Base-by-base conservation (phyloP, 495 filamentous ascomycete species). In the Parachaetomium inaequale region DNA sequence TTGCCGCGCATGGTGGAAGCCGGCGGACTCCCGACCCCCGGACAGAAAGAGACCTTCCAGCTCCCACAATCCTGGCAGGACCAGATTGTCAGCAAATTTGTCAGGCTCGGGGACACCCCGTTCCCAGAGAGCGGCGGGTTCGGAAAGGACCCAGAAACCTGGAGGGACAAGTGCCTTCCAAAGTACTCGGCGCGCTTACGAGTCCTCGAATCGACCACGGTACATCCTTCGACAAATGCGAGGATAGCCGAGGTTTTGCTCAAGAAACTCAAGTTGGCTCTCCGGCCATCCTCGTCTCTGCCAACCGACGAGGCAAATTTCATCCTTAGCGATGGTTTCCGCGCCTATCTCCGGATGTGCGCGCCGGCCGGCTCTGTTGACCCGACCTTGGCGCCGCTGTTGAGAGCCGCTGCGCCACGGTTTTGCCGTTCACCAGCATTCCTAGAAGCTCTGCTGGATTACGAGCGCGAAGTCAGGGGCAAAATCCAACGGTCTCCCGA, bases 1-100 rank as follows among this genome's bases (percentile, higher is more conserved):
- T 63, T 96, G 21, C 87, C 91, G 4, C 84, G 84, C 21, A 80
- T 96, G 64, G 81, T 84, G 17, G 78, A 82, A 55, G 71, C 81
- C 6, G 82, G 81, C 6, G 82, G 77, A 8, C 67, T 86, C 23
- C 75, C 78, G 0, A 61, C 66, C 40, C 55, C 64, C 31, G 70
- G 81, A 2, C 83, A 80, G 19, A 76, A 83, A 55, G 85, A 87
- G 7, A 77, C 78, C 50, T 80, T 87, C 58, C 72, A 76, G 5
- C 83, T 88, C 25, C 87, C 89, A 17, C 79, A 83, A 61, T 81
- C 83, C 1, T 90, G 87, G 84, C 88, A 90, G 67, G 78, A 84
- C 65, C 83, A 85, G 46, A 88, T 91, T 63, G 79, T 85, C 46
- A 81, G 81, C 63, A 84, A 82, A 36, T 85, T 92, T 58, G 83